phyloP scores from a whole-genome alignment of 129 eudicot genomes.

The Mikania micrantha region DNA sequence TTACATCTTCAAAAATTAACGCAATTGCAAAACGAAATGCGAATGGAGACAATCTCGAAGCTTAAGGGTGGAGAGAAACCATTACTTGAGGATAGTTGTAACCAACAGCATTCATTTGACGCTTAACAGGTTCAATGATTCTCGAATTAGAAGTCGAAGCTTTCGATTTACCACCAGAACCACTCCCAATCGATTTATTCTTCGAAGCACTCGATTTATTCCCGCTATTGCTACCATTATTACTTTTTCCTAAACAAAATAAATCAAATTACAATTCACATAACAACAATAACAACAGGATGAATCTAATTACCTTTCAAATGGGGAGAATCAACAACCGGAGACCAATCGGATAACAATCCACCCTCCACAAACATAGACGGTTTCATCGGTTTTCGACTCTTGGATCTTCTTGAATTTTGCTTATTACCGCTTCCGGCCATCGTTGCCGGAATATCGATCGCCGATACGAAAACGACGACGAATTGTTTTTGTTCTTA shows the following conservation, averaged over 20 bases:
- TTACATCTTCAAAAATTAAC: neutral
- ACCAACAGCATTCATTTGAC: constrained; percentile 39
- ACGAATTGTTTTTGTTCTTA: constrained; percentile 4
- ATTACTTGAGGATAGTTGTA: constrained; percentile 41
- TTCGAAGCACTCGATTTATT: constrained; percentile 9
- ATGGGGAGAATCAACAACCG: constrained; percentile 29
- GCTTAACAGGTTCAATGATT: constrained; percentile 23
- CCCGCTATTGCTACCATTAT: constrained; percentile 14
- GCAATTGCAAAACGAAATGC: neutral
- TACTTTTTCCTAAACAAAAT: constrained; percentile 18
- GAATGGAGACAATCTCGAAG: neutral
- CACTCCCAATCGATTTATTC: constrained; percentile 21
- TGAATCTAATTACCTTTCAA: constrained; percentile 35
- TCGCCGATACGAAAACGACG: neutral
- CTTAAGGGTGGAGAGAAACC: neutral
- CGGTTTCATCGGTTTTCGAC: constrained; percentile 15
- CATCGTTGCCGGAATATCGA: constrained; percentile 18
- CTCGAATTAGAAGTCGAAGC: constrained; percentile 22
- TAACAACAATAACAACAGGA: neutral
- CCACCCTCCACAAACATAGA: constrained; percentile 58
- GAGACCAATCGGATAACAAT: constrained; percentile 50
- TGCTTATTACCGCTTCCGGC: constrained; percentile 41
- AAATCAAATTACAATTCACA: constrained; percentile 3
- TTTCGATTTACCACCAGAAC: constrained; percentile 19
- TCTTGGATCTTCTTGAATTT: constrained; percentile 26